phyloP scores from a whole-genome alignment of 2,329 filamentous ascomycete genomes.

The Drechslerella stenobrocha region DNA sequence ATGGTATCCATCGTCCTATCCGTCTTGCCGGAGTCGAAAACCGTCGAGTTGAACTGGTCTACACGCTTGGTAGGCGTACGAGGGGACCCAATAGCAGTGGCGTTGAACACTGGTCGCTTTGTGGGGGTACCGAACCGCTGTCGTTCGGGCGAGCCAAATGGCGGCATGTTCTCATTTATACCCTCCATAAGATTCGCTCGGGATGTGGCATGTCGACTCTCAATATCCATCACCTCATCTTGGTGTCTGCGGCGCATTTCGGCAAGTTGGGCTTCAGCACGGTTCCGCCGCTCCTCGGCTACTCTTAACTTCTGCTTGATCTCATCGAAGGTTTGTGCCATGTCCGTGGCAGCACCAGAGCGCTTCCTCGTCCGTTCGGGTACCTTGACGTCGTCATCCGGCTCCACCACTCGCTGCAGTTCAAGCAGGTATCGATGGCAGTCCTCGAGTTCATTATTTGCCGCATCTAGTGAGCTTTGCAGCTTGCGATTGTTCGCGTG shows the following conservation, averaged over 20 bases:
- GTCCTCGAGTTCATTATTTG: slow-evolving; percentile 78
- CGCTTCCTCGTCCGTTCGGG: slow-evolving; percentile 72
- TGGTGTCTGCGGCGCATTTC: slow-evolving; percentile 75
- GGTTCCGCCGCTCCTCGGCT: slow-evolving; percentile 75
- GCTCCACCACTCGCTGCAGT: slow-evolving; percentile 84
- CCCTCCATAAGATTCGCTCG: slow-evolving; percentile 80
- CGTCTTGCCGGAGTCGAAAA: slow-evolving; percentile 77
- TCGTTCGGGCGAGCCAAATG: slow-evolving; percentile 72
- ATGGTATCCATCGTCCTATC: slow-evolving; percentile 83
- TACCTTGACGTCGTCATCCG: slow-evolving; percentile 68
- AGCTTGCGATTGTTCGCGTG: slow-evolving; percentile 82
- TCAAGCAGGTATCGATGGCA: slow-evolving; percentile 77
- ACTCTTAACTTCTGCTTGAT: slow-evolving; percentile 85
- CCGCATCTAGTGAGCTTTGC: slow-evolving; percentile 75
- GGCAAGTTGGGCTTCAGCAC: slow-evolving; percentile 79
- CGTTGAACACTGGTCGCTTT: slow-evolving; percentile 66
- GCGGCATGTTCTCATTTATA: slow-evolving; percentile 78
- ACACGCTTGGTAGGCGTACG: slow-evolving; percentile 73
- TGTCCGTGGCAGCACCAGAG: slow-evolving; percentile 69
- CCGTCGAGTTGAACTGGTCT: slow-evolving; percentile 62
- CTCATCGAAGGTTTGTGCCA: slow-evolving; percentile 82
- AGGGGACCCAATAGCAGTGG: slow-evolving; percentile 60
- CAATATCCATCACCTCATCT: slow-evolving; percentile 70
- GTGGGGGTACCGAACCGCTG: slow-evolving; percentile 62
- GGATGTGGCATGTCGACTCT: slow-evolving; percentile 65